phyloP scores from a whole-genome alignment of 148 eudicot genomes.

The Cornus florida region DNA sequence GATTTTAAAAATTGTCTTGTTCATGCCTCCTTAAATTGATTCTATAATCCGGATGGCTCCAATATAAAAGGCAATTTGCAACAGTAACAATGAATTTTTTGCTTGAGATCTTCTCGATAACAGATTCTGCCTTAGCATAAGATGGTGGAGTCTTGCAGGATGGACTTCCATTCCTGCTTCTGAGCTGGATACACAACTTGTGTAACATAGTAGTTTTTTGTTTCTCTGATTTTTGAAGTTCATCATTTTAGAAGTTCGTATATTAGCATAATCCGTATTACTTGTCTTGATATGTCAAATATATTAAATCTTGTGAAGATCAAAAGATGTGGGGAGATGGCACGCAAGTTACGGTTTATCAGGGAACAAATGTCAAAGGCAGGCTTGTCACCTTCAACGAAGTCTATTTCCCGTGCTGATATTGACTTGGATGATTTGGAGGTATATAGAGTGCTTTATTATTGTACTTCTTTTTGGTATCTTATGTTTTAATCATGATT shows the following conservation, averaged over 20 bases:
- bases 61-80: too few relatives aligned
- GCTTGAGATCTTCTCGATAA: too few relatives aligned
- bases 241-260: not conserved
- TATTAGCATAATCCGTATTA: not conserved
- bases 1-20: too few relatives aligned
- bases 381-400: conserved; percentile 56
- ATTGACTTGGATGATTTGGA: conserved; percentile 76
- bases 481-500: not conserved
- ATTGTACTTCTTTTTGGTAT: not conserved
- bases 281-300: not conserved
- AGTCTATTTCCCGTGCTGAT: conserved; percentile 33
- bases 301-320: conserved; percentile 43
- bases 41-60: too few relatives aligned
- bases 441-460: conserved; percentile 39
- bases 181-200: not conserved
- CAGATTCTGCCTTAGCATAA: too few relatives aligned
- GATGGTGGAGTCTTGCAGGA: too few relatives aligned
- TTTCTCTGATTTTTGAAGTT: not conserved
- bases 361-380: conserved; percentile 85
- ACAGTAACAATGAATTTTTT: too few relatives aligned
- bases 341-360: conserved; percentile 75
- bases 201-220: too few relatives aligned
- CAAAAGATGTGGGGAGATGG: conserved; percentile 95
- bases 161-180: not conserved
- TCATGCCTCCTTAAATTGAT: too few relatives aligned